Evolutionary conservation across 2,329 filamentous ascomycete genomes (phyloP), one percentile per base, ranked within the genome.

Genomic region (Coniochaeta sp.): DNA sequence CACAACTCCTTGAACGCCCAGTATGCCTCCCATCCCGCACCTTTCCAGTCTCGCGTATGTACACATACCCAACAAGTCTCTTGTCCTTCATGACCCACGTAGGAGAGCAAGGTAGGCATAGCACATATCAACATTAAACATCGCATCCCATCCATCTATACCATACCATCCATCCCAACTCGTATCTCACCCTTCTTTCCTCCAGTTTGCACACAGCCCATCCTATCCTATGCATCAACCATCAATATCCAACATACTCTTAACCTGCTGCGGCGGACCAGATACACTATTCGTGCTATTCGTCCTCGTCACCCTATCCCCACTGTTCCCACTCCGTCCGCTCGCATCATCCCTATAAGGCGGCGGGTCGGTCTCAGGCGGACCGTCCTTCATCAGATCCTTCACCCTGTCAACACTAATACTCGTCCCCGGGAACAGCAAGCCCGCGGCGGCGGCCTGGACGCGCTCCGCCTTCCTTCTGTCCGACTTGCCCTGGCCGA

Each of bases 191-290:
- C n/a, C n/a, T n/a, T n/a, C n/a, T n/a, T n/a, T n/a, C n/a, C n/a
- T n/a, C n/a, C n/a, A n/a, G n/a, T n/a, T n/a, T n/a, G n/a, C n/a
- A n/a, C n/a, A n/a, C n/a, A n/a, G n/a, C n/a, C n/a, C n/a, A n/a
- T n/a, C n/a, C n/a, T n/a, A n/a, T n/a, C n/a, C n/a, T n/a, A n/a
- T n/a, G n/a, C n/a, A n/a, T n/a, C n/a, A n/a, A n/a, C n/a, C n/a
- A n/a, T n/a, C n/a, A 13, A 82, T 60, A 58, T 83, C 79, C 58
- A 83, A 57, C 79, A 83, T 83, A 60, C 79, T 82, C 58, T 67
- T 71, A 6, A 82, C 65, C 58, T 79, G 73, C 60, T 80, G 76
- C n/a, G 78, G 76, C 51, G 71, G 72, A n/a, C 63, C 68, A 6
- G 62, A 67, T 10, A 75, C 65, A 5, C 77, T 80, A 45, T 70